Percentiles rank a stretch among this genome's conserved stretches.
These are phyloP conservation scores for Starmera dryadoides DNA, from an alignment of 805 yeast species.

Conservation along the genomic window DNA sequence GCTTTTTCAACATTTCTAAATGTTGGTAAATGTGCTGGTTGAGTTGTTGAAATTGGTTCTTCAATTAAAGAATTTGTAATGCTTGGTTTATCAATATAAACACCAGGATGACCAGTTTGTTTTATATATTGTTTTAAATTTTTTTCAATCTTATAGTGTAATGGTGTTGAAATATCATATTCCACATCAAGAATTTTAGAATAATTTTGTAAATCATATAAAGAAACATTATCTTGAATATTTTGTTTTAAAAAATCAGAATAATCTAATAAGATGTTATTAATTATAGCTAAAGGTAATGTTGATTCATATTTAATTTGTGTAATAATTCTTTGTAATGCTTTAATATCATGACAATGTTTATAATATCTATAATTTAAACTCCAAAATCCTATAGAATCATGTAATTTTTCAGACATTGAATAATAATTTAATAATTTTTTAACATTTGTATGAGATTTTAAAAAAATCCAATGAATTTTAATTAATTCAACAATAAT, in stretches of 20 bases:
- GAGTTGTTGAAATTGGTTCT: slow-evolving; percentile 5
- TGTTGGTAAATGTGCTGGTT: slow-evolving; percentile 39
- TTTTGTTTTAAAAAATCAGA: slow-evolving; percentile 28
- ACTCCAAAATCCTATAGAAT: slow-evolving; percentile 48
- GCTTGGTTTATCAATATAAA: slow-evolving; percentile 32
- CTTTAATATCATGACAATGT: slow-evolving; percentile 32
- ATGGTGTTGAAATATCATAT: slow-evolving; percentile 23
- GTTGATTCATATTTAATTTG: slow-evolving; percentile 37
- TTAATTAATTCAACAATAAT: slow-evolving; percentile 29
- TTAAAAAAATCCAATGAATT: slow-evolving; percentile 20
- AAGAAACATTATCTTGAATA: slow-evolving; percentile 17
- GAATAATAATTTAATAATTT: slow-evolving; percentile 22
- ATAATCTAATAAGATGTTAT: slow-evolving; percentile 31
- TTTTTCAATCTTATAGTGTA: slow-evolving; percentile 13
- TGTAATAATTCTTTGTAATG: slow-evolving; percentile 36
- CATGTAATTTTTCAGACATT: slow-evolving; percentile 22
- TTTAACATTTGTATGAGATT: slow-evolving; percentile 24
- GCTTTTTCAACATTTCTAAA: slow-evolving; percentile 65
- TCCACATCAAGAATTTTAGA: slow-evolving; percentile 15
- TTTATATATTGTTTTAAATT: slow-evolving; percentile 11
- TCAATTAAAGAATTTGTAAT: slow-evolving; percentile 29
- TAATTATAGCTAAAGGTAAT: slow-evolving; percentile 41
- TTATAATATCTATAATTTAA: slow-evolving; percentile 49
- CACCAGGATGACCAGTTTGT: slow-evolving; percentile 29
- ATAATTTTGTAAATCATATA: slow-evolving; percentile 14